phyloP scores from a whole-genome alignment of 192 early-diverging fungal genomes.

The Chytriomyces sp. region DNA sequence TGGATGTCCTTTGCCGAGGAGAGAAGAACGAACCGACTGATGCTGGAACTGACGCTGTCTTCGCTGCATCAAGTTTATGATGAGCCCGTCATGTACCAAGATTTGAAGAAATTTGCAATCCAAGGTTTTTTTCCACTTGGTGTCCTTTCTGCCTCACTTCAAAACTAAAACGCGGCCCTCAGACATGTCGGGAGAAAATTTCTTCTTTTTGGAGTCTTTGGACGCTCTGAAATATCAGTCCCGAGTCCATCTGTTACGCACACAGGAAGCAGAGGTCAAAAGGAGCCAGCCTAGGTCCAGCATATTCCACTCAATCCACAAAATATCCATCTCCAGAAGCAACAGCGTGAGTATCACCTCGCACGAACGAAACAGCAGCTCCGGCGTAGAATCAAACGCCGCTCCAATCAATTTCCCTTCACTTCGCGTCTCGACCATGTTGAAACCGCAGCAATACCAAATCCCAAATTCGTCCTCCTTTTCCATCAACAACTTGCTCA shows the following conservation, averaged over 20 bases:
- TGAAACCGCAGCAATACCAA: too few relatives aligned
- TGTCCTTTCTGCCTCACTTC: neutral
- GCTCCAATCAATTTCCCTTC: too few relatives aligned
- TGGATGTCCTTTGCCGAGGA: neutral
- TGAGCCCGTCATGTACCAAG: neutral
- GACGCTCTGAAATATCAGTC: neutral
- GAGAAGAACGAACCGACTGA: neutral
- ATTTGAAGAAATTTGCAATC: constrained; percentile 1
- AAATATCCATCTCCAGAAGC: too few relatives aligned
- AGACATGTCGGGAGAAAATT: neutral
- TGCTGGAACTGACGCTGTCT: neutral
- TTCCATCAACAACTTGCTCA: too few relatives aligned
- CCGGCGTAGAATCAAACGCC: too few relatives aligned
- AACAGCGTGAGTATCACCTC: too few relatives aligned
- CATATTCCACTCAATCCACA: too few relatives aligned
- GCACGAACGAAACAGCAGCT: too few relatives aligned
- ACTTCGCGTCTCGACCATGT: too few relatives aligned
- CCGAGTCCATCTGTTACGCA: neutral
- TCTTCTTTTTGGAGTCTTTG: neutral
- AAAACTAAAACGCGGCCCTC: neutral
- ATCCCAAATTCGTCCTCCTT: too few relatives aligned
- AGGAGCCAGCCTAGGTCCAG: neutral
- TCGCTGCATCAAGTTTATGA: neutral
- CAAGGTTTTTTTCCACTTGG: neutral
- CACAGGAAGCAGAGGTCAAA: neutral